A percentile compares a stretch with the other conserved stretches of the same genome.
These are phyloP conservation scores for Rickenella mellea DNA, from an alignment of 768 basidiomycete genomes.

Conservation along the genomic window DNA sequence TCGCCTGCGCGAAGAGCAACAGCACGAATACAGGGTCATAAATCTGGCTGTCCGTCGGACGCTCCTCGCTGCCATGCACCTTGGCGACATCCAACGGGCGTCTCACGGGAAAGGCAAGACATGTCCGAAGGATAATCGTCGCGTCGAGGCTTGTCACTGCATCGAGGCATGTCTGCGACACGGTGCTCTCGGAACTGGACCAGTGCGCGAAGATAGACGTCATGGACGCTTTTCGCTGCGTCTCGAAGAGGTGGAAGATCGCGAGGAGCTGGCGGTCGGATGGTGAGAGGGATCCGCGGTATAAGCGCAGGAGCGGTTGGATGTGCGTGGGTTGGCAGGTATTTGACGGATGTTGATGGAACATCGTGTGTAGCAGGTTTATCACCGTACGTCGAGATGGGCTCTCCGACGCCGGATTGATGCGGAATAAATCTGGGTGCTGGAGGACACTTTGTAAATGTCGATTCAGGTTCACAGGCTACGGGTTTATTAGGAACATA, in stretches of 20 bases:
- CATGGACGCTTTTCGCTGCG: slow-evolving; percentile 54
- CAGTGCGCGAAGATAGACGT: slow-evolving; percentile 56
- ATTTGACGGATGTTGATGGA: slow-evolving; percentile 67
- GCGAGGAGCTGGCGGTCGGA: slow-evolving; percentile 62
- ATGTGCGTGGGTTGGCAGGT: slow-evolving; percentile 82
- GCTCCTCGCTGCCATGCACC: slow-evolving; percentile 9
- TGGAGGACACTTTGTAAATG: slow-evolving; percentile 69
- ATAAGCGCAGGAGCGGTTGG: slow-evolving; percentile 65
- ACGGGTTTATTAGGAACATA: background rate
- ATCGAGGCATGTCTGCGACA: slow-evolving; percentile 45
- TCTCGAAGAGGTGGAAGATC: slow-evolving; percentile 74
- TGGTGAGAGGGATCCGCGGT: slow-evolving; percentile 59
- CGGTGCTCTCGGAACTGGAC: slow-evolving; percentile 38
- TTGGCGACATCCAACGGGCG: slow-evolving; percentile 36
- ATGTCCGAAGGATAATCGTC: slow-evolving; percentile 56
- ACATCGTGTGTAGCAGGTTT: slow-evolving; percentile 53
- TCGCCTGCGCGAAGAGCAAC: slow-evolving; percentile 53
- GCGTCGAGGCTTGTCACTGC: slow-evolving; percentile 67
- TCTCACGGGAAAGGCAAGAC: slow-evolving; percentile 61
- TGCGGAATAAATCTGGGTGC: slow-evolving; percentile 49
- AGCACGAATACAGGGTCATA: slow-evolving; percentile 81
- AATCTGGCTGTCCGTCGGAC: slow-evolving; percentile 27
- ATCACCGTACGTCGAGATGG: slow-evolving; percentile 38
- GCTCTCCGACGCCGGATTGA: slow-evolving; percentile 22
- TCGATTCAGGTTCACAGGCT: slow-evolving; percentile 68